phyloP scores from a whole-genome alignment of 441 rosid genomes.

The Pelargonium myrrhifolium region DNA sequence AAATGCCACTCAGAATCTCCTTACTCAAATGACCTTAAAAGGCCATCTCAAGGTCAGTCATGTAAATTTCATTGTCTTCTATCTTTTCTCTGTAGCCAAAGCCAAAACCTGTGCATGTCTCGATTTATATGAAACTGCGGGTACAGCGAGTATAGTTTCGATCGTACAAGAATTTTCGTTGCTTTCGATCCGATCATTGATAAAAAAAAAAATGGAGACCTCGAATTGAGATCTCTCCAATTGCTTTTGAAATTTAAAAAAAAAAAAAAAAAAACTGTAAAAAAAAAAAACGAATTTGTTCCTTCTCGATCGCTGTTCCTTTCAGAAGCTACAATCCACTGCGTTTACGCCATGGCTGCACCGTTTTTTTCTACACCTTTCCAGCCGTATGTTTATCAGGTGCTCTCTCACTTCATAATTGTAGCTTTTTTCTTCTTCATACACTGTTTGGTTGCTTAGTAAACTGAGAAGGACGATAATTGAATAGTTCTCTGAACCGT shows the following conservation, averaged over 20 bases:
- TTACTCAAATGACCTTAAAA: background rate
- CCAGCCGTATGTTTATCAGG: conserved; percentile 97
- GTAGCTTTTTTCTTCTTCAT: background rate
- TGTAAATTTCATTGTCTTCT: background rate
- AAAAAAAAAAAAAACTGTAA: background rate
- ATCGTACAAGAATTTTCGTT: background rate
- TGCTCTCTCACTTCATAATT: conserved; percentile 17
- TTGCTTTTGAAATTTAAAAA: background rate
- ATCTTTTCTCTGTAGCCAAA: background rate
- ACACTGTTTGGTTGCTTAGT: conserved; percentile 15
- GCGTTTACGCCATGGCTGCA: conserved; percentile 65
- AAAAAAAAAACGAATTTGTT: background rate
- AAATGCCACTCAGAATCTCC: background rate
- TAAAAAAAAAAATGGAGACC: background rate
- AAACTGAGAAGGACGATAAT: conserved; percentile 1
- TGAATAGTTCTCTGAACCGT: background rate
- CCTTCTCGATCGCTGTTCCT: background rate
- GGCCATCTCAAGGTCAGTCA: background rate
- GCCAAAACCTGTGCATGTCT: background rate
- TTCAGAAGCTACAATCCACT: conserved; percentile 13
- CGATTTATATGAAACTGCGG: background rate
- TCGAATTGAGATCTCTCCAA: background rate
- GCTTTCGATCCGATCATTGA: background rate
- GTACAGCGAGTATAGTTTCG: background rate
- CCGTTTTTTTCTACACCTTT: conserved; percentile 94